These are phyloP conservation scores for Mollisiaceae sp. DNA, from an alignment of 2,329 filamentous ascomycete genomes.

Conservation along the genomic window DNA sequence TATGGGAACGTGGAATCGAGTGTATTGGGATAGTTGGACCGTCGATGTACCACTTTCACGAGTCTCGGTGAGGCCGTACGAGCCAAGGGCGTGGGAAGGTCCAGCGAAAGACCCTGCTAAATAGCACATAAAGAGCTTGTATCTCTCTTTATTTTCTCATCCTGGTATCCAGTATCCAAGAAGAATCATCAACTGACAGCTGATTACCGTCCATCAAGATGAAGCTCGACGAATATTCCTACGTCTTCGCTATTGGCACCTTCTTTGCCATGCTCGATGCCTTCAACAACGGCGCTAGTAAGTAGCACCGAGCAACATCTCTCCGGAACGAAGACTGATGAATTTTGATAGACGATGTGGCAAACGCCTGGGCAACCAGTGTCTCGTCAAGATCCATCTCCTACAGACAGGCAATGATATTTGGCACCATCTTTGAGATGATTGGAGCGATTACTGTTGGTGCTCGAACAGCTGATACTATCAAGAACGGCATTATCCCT, in stretches of 20 bases:
- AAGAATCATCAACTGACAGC: neutral
- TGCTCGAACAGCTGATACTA: slow-evolving; percentile 73
- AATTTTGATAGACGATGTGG: slow-evolving; percentile 70
- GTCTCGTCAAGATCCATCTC: slow-evolving; percentile 80
- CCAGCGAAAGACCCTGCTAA: neutral
- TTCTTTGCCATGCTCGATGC: slow-evolving; percentile 63
- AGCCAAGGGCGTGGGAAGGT: neutral
- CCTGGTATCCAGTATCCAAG: neutral
- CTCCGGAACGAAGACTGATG: slow-evolving; percentile 10
- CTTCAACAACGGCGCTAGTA: slow-evolving; percentile 60
- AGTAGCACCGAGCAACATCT: slow-evolving; percentile 7
- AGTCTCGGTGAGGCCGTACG: neutral
- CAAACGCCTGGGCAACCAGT: slow-evolving; percentile 81
- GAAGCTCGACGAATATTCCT: slow-evolving; percentile 55
- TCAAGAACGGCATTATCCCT: slow-evolving; percentile 79
- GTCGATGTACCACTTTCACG: neutral
- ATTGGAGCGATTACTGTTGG: slow-evolving; percentile 70
- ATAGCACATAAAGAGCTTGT: neutral
- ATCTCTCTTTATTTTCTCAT: neutral
- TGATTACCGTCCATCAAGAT: slow-evolving; percentile 25
- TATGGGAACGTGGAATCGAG: neutral
- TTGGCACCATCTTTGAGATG: slow-evolving; percentile 71
- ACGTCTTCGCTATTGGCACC: slow-evolving; percentile 60
- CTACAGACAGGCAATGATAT: slow-evolving; percentile 71
- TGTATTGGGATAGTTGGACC: neutral